phyloP scores from a whole-genome alignment of 805 yeast genomes.

The Hanseniaspora hatyaiensis region DNA sequence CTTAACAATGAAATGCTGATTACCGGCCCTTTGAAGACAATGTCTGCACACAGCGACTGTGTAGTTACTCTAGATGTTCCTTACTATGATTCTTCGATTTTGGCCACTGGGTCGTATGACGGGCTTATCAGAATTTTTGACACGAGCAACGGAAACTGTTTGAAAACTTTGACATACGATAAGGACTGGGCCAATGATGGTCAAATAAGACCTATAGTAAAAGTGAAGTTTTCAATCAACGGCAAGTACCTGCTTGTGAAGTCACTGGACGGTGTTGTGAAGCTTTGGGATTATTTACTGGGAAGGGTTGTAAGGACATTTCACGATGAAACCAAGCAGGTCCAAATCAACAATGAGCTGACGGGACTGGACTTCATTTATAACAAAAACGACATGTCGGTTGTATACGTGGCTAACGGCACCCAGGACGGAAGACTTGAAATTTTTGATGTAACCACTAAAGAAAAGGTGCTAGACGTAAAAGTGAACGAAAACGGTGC shows the following conservation, averaged over 20 bases:
- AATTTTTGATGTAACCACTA: slow-evolving; percentile 9
- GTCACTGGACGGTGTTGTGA: slow-evolving; percentile 64
- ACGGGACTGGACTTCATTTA: slow-evolving; percentile 13
- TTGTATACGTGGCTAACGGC: slow-evolving; percentile 9
- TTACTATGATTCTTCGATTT: slow-evolving; percentile 65
- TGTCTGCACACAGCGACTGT: slow-evolving; percentile 90
- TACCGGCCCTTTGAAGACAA: slow-evolving; percentile 60
- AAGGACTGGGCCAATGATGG: slow-evolving; percentile 55
- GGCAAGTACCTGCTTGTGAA: slow-evolving; percentile 68
- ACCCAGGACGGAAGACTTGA: slow-evolving; percentile 14
- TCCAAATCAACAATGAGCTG: slow-evolving; percentile 3
- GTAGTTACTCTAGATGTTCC: slow-evolving; percentile 64
- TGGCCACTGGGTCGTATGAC: slow-evolving; percentile 78
- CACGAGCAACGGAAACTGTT: slow-evolving; percentile 77
- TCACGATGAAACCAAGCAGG: slow-evolving; percentile 10
- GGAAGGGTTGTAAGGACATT: slow-evolving; percentile 72
- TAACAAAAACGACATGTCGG: not conserved
- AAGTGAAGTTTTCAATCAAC: slow-evolving; percentile 65
- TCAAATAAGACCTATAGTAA: slow-evolving; percentile 51
- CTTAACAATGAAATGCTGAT: slow-evolving; percentile 18
- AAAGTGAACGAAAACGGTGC: not conserved
- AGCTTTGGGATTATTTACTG: slow-evolving; percentile 79
- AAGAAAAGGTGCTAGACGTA: not conserved
- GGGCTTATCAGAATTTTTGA: slow-evolving; percentile 85
- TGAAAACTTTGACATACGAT: slow-evolving; percentile 77